Evolutionary conservation across 441 rosid genomes (phyloP).

Genomic region (Manihot esculenta): DNA sequence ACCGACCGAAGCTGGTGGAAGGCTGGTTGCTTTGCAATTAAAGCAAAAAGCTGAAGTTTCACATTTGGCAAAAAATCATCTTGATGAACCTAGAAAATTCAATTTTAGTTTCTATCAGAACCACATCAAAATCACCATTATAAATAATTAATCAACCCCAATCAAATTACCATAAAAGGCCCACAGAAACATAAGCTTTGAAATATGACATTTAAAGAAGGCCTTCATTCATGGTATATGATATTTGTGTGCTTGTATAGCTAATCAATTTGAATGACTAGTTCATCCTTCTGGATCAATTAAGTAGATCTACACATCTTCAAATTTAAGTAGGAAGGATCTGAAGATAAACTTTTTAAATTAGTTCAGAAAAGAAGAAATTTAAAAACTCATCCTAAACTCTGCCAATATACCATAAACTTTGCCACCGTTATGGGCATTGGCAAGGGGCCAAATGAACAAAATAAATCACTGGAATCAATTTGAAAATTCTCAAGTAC

Average conservation of each 20-base stretch:
- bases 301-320: background rate
- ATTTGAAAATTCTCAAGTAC: background rate
- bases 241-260: background rate
- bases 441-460: background rate
- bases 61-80: constrained; percentile 75
- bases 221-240: background rate
- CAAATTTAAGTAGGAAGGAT: background rate
- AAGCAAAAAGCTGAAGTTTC: constrained; percentile 74
- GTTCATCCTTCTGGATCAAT: background rate
- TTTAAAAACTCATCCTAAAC: background rate
- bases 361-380: background rate
- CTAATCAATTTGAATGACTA: background rate
- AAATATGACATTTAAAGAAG: background rate
- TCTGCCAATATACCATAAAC: background rate
- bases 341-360: background rate
- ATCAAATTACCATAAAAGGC: constrained; percentile 2
- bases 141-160: constrained; percentile 2
- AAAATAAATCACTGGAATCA: too few relatives aligned
- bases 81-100: constrained; percentile 46
- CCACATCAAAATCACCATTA: background rate
- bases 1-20: constrained; percentile 93
- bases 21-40: constrained; percentile 76
- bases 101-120: constrained; percentile 19
- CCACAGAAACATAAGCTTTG: background rate
- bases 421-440: too few relatives aligned